Conservation (phyloP, 116 monocot species). For the Cymodocea nodosa region DNA sequence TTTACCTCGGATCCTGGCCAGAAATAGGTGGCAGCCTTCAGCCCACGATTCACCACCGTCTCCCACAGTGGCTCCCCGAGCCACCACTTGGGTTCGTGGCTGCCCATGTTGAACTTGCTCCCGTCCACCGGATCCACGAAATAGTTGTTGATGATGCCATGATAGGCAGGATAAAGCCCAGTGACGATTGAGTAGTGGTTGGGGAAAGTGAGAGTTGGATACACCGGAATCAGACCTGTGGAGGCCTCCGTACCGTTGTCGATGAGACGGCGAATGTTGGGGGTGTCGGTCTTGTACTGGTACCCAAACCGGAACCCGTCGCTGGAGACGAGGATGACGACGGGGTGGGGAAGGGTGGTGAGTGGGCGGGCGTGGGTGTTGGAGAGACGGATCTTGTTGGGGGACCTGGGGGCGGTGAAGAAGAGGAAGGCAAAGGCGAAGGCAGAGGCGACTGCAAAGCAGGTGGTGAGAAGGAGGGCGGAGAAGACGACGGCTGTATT, state of each 20-base stretch:
- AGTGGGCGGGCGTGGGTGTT: constrained; percentile 7
- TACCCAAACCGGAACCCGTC: constrained; percentile 84
- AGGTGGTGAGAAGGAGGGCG: constrained; percentile 3
- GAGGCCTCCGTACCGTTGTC: constrained; percentile 45
- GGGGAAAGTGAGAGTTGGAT: constrained; percentile 74
- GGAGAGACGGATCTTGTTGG: not conserved
- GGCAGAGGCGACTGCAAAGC: constrained; percentile 10
- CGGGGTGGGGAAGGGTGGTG: constrained; percentile 27
- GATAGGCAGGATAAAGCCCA: constrained; percentile 54
- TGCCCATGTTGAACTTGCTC: constrained; percentile 23
- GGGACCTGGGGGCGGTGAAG: constrained; percentile 1
- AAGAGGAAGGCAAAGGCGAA: constrained; percentile 2
- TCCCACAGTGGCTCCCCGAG: constrained; percentile 80
- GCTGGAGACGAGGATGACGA: constrained; percentile 51
- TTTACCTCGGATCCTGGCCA: constrained; percentile 73
- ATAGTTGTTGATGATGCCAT: constrained; percentile 61
- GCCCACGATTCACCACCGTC: constrained; percentile 36
- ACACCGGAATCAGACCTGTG: constrained; percentile 60
- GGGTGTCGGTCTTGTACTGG: constrained; percentile 46
- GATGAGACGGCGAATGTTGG: constrained; percentile 65
- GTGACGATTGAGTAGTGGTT: constrained; percentile 88
- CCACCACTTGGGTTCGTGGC: constrained; percentile 67
- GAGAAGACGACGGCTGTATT: constrained; percentile 1
- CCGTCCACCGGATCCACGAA: constrained; percentile 42
- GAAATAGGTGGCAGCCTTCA: constrained; percentile 55